A percentile compares a stretch with the other conserved stretches of the same genome.
These are phyloP conservation scores for Neonectria neomacrospora DNA, from an alignment of 2,329 filamentous ascomycete species.

Conservation along the genomic window DNA sequence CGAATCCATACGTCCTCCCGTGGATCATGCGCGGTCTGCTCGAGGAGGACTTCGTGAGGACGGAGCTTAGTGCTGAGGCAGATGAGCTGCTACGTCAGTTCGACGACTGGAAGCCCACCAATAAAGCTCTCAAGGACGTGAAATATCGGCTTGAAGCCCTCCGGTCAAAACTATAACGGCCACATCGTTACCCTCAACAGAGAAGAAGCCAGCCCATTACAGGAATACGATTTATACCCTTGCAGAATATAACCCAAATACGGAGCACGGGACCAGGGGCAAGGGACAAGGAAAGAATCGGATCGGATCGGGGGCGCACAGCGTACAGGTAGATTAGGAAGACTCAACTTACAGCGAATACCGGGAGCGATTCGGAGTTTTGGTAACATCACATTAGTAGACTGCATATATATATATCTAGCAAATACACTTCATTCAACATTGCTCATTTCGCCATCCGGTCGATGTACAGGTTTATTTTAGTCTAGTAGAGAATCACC, in stretches of 20 bases:
- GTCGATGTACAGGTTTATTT: constrained; percentile 28
- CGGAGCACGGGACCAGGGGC: constrained; percentile 3
- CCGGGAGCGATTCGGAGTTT: constrained; percentile 14
- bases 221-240: constrained; percentile 13
- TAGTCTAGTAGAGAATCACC: constrained; percentile 35
- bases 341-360: constrained; percentile 7
- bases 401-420: not conserved
- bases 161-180: constrained; percentile 75
- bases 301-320: constrained; percentile 2
- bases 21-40: constrained; percentile 96
- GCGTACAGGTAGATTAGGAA: constrained; percentile 21
- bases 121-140: constrained; percentile 93
- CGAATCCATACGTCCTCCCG: constrained; percentile 90
- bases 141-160: constrained; percentile 94
- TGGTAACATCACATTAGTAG: constrained; percentile 5
- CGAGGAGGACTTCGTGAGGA: constrained; percentile 91
- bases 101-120: constrained; percentile 90
- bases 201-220: not conserved
- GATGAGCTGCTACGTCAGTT: constrained; percentile 85
- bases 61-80: constrained; percentile 80
- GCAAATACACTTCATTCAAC: constrained; percentile 3
- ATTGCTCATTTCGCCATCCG: not conserved
- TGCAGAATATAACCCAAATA: constrained; percentile 7
- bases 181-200: not conserved
- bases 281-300: constrained; percentile 10